A percentile compares a stretch with the other conserved stretches of the same genome.
phyloP scores from a whole-genome alignment of 768 basidiomycete species.

The Boletus reticuloceps region DNA sequence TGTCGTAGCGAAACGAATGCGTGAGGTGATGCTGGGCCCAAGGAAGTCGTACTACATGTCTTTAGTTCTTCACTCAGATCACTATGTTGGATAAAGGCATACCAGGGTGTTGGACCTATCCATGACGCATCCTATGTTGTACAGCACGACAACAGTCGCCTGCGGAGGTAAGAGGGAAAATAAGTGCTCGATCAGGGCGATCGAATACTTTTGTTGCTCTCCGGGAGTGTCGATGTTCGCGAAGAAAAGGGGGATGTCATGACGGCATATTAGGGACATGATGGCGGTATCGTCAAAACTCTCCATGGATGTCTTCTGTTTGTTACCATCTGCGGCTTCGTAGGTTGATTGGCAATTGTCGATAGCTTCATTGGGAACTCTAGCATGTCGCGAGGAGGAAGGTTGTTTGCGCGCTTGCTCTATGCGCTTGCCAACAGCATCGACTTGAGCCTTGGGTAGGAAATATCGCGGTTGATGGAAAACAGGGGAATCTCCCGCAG shows the following conservation, averaged over 20 bases:
- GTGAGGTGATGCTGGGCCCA: background rate
- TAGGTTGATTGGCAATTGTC: background rate
- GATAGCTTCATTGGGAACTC: background rate
- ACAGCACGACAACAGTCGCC: background rate
- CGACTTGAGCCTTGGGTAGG: constrained; percentile 33
- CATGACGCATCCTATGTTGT: background rate
- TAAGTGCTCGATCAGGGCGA: background rate
- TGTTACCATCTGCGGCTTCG: background rate
- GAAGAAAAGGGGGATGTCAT: too few relatives aligned
- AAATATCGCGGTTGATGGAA: constrained; percentile 29
- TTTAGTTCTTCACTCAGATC: background rate
- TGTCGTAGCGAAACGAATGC: background rate
- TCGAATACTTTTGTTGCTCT: background rate
- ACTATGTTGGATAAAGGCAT: too few relatives aligned
- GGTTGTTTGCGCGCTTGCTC: background rate
- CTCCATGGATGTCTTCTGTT: background rate
- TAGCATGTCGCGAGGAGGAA: fast-evolving
- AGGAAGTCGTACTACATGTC: background rate
- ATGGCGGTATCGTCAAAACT: background rate
- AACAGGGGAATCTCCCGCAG: background rate
- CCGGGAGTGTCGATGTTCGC: too few relatives aligned
- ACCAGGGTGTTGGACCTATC: background rate
- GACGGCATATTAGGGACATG: background rate
- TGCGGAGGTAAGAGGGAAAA: background rate
- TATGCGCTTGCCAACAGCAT: constrained; percentile 1